These are phyloP conservation scores for Bruguiera sexangula DNA, from an alignment of 345 rosid species.

Conservation along the genomic window DNA sequence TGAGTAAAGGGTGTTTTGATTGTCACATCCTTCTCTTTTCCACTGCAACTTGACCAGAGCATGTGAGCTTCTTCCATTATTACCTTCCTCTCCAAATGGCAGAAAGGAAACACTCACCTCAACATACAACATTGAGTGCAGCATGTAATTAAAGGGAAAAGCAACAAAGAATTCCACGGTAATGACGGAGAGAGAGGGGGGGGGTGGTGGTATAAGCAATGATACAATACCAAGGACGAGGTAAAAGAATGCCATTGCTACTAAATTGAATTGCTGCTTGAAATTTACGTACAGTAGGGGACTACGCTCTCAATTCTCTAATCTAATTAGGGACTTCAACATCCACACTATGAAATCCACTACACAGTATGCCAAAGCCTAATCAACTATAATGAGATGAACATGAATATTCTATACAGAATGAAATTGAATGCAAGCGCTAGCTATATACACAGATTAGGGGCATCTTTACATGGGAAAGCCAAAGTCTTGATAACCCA, in stretches of 20 bases:
- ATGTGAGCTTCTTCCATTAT: no score
- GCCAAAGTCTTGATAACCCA: constrained; percentile 25
- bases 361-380: neutral
- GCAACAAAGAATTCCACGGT: no score
- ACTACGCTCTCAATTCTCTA: neutral
- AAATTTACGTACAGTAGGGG: neutral
- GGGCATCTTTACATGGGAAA: constrained; percentile 22
- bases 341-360: neutral
- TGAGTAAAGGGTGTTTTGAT: no score
- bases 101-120: no score
- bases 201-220: neutral
- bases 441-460: neutral
- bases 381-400: neutral
- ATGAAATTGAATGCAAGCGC: neutral
- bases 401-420: constrained; percentile 7
- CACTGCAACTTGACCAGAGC: no score
- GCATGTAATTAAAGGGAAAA: no score
- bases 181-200: no score
- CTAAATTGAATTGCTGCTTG: constrained; percentile 5
- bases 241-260: neutral
- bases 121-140: no score
- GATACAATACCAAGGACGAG: neutral
- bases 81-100: no score
- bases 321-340: neutral
- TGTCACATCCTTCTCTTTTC: no score